These are phyloP conservation scores for Saraca asoca DNA, from an alignment of 331 rosid species.

Conservation along the genomic window DNA sequence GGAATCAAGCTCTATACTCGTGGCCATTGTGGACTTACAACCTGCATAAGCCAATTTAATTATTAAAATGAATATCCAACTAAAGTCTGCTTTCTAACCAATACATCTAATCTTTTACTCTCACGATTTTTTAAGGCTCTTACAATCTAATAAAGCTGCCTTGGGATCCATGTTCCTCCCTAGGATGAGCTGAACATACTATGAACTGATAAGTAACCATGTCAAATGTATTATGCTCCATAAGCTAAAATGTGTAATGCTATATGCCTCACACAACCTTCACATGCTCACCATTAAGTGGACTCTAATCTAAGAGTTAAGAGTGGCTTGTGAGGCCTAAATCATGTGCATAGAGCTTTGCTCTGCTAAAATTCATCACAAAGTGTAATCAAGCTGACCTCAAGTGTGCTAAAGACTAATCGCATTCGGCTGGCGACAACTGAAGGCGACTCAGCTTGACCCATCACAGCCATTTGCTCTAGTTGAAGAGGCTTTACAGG, in stretches of 20 bases:
- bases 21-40: slow-evolving; percentile 99
- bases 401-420: slow-evolving; percentile 87
- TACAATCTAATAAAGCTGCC: slow-evolving; percentile 3
- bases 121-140: not conserved
- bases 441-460: slow-evolving; percentile 83
- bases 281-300: too few species aligned
- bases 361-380: not conserved
- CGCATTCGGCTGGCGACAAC: slow-evolving; percentile 93
- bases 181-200: not conserved
- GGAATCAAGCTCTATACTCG: slow-evolving; percentile 44
- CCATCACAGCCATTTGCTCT: slow-evolving; percentile 91
- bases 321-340: too few species aligned
- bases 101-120: not conserved
- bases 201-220: not conserved
- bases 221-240: not conserved
- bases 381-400: slow-evolving; percentile 53
- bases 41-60: slow-evolving; percentile 54
- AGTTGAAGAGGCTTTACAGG: slow-evolving; percentile 96
- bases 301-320: too few species aligned
- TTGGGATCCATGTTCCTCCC: not conserved
- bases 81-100: not conserved
- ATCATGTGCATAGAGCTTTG: too few species aligned
- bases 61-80: not conserved
- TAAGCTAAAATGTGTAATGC: not conserved
- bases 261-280: too few species aligned